phyloP scores from a whole-genome alignment of 2,329 filamentous ascomycete species.

The Colletotrichum euphorbiae region DNA sequence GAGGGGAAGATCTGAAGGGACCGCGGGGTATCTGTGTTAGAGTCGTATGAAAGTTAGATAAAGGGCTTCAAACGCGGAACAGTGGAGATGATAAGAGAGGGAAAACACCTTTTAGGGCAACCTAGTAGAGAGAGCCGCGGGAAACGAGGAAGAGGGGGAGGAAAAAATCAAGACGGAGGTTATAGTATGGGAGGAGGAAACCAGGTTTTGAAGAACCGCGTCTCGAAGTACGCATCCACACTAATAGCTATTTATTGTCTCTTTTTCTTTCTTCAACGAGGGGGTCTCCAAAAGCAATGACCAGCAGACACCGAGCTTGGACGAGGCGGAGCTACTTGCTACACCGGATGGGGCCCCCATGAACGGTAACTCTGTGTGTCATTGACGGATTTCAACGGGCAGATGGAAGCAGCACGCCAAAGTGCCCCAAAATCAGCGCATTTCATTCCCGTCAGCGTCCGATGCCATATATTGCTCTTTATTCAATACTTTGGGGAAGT shows the following conservation, averaged over 20 bases:
- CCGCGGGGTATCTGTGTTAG: conserved; percentile 40
- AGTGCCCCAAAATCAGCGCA: conserved; percentile 32
- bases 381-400: conserved; percentile 27
- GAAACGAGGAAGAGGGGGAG: neutral
- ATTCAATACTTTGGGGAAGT: conserved; percentile 24
- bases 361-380: conserved; percentile 1
- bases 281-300: conserved; percentile 1
- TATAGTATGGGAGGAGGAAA: neutral
- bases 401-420: conserved; percentile 14
- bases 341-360: conserved; percentile 10
- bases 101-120: conserved; percentile 18
- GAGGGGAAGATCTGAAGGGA: conserved; percentile 31
- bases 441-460: conserved; percentile 31
- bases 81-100: conserved; percentile 28
- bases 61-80: conserved; percentile 32
- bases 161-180: neutral
- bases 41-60: conserved; percentile 40
- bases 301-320: neutral
- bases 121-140: neutral
- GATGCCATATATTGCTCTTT: conserved; percentile 24
- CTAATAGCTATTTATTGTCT: conserved; percentile 26
- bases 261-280: conserved; percentile 11
- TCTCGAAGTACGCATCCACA: conserved; percentile 21
- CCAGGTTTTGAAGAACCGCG: neutral
- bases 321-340: conserved; percentile 11